phyloP scores from a whole-genome alignment of 2,329 filamentous ascomycete species.

The Exutisphaerella laricina region DNA sequence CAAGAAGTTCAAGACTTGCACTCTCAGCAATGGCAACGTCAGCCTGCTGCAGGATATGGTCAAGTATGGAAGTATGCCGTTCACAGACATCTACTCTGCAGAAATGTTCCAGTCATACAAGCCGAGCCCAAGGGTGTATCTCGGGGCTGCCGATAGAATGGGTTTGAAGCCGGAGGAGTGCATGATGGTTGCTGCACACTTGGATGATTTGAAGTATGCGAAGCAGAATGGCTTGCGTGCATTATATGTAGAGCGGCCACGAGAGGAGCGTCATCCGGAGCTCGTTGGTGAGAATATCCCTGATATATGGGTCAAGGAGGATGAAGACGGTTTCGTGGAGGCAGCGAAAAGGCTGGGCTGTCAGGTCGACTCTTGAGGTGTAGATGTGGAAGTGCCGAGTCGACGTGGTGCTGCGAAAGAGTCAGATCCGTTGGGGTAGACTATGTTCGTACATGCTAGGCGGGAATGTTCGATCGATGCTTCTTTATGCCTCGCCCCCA shows the following conservation, averaged over 20 bases:
- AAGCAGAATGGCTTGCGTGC: conserved; percentile 60
- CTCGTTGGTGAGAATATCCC: conserved; percentile 57
- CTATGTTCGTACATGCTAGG: too few relatives aligned
- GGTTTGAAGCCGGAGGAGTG: conserved; percentile 56
- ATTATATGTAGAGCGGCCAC: conserved; percentile 64
- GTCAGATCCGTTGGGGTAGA: too few relatives aligned
- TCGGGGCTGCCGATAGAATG: conserved; percentile 58
- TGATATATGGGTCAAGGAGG: conserved; percentile 55
- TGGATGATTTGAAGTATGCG: conserved; percentile 63
- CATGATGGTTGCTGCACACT: conserved; percentile 72
- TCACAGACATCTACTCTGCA: conserved; percentile 58
- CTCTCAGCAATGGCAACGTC: conserved; percentile 69
- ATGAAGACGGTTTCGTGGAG: conserved; percentile 46
- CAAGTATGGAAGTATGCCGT: conserved; percentile 54
- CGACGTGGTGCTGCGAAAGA: too few relatives aligned
- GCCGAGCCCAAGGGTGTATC: conserved; percentile 62
- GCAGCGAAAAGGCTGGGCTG: conserved; percentile 37
- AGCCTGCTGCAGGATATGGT: conserved; percentile 61
- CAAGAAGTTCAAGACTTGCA: conserved; percentile 53
- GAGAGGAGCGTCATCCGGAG: conserved; percentile 58
- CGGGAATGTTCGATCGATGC: too few relatives aligned
- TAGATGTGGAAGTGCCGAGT: too few relatives aligned
- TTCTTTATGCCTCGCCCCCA: too few relatives aligned
- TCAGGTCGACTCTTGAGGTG: too few relatives aligned
- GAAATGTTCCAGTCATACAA: conserved; percentile 73